Conservation (phyloP, 495 filamentous ascomycete genomes). For the Neurospora tetrasperma region DNA sequence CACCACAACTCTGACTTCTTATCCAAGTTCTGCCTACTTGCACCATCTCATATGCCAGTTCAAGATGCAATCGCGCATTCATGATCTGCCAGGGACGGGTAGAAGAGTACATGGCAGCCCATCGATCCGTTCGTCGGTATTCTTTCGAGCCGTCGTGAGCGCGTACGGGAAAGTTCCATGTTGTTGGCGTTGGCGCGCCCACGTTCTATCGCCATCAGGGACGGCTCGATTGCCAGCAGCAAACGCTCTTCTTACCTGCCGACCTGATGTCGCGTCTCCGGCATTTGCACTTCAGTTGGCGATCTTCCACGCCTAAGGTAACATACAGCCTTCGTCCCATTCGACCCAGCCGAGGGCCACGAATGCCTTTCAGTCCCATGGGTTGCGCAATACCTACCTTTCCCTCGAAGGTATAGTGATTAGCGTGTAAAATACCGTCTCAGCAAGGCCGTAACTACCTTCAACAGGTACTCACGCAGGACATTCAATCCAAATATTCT, state of each 20-base stretch:
- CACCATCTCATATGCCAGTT: background rate
- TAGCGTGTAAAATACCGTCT: background rate
- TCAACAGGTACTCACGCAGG: background rate
- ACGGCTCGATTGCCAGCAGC: background rate
- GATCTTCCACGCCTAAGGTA: background rate
- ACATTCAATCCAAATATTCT: background rate
- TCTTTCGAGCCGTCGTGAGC: background rate
- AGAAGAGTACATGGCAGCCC: background rate
- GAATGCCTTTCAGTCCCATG: background rate
- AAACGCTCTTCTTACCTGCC: background rate
- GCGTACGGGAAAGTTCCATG: background rate
- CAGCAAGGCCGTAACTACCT: background rate
- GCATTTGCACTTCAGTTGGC: background rate
- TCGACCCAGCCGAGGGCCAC: background rate
- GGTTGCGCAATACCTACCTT: background rate
- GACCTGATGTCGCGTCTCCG: background rate
- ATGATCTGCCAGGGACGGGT: background rate
- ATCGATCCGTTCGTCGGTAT: background rate
- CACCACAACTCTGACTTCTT: background rate
- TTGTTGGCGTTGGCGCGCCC: background rate
- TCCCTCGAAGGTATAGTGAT: background rate
- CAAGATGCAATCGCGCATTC: background rate
- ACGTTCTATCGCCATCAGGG: background rate
- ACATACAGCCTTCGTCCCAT: background rate
- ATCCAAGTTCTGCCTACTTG: background rate